A percentile compares a stretch with the other conserved stretches of the same genome.
Conservation (phyloP, 202 grass and related monocot genomes). For the Schoenoplectus triqueter region DNA sequence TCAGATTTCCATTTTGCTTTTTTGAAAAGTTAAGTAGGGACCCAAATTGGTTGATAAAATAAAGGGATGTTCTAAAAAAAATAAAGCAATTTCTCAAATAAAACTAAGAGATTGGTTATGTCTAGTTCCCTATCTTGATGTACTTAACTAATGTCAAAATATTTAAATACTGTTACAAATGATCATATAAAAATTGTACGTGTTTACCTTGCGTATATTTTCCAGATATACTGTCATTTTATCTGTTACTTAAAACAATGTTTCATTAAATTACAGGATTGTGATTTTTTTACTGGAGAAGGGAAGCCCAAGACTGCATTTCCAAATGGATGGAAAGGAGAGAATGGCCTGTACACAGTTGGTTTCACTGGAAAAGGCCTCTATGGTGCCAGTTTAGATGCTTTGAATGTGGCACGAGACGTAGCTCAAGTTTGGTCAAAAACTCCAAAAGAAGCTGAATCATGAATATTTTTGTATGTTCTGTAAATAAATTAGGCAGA, state of each 20-base stretch:
- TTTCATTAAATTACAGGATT: slow-evolving; percentile 49
- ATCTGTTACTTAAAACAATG: neutral
- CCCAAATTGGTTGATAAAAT: too few relatives aligned
- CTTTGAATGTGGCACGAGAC: slow-evolving; percentile 67
- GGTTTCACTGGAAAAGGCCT: slow-evolving; percentile 89
- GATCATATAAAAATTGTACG: neutral
- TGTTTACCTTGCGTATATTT: neutral
- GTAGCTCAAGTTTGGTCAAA: slow-evolving; percentile 62
- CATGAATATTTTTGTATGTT: slow-evolving; percentile 6
- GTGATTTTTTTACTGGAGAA: slow-evolving; percentile 67
- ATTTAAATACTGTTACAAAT: neutral
- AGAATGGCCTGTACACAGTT: slow-evolving; percentile 69
- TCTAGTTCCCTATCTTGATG: too few relatives aligned
- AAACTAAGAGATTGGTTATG: too few relatives aligned
- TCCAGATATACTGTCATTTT: neutral
- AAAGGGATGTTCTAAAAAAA: too few relatives aligned
- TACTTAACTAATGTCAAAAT: too few relatives aligned
- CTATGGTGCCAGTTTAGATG: slow-evolving; percentile 69
- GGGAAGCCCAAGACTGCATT: slow-evolving; percentile 48
- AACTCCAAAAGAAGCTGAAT: neutral
- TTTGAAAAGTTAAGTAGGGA: neutral
- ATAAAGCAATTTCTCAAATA: too few relatives aligned
- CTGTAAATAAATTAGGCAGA: slow-evolving; percentile 18
- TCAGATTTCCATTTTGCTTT: neutral
- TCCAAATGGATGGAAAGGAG: slow-evolving; percentile 66